Evolutionary conservation across 345 rosid species (phyloP), one percentile per base, ranked within the genome.

Genomic region (Pistacia integerrima): DNA sequence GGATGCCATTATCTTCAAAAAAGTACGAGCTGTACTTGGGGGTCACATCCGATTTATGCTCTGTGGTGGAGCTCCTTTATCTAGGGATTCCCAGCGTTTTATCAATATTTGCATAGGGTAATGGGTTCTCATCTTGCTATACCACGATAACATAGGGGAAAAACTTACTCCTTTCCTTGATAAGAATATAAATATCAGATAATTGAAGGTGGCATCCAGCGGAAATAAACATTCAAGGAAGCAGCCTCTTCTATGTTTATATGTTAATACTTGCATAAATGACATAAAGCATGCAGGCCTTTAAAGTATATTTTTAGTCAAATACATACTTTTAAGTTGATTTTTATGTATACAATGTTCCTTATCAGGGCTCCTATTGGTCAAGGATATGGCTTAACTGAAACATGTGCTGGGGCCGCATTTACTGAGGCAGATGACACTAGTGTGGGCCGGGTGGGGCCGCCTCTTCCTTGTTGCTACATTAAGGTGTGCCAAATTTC

Each of bases 321-420:
- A 54, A 54, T 16, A 5, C 57, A 13, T 16, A 4, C 57, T 13
- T 14, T 18, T 54, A 54, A 13, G 18, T 54, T 54, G 46, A 5
- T 41, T 41, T 41, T 41, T 41, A 41, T 41, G 46, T 41, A 41
- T 41, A 5, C 6, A 41, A 41, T 41, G 9, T 70, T 54, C 70
- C 67, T 38, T 60, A 17, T 76, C 76, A 94, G 98, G 85, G 89
- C 97, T 78, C 91, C 92, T 11, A 84, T 93, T 4, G 94, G 95
- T 67, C 98, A 93, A 84, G 97, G 90, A 68, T 94, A 94, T 84
- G 98, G 98, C 77, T 85, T 94, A 89, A 94, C 98, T 55, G 98
- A 94, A 87, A 93, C 98, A 22, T 89, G 77, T 84, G 97, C 98
- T 76, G 98, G 97, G 81, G 90, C 88, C 76, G 85, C 97, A 46